These are phyloP conservation scores for Picea sitchensis DNA, from an alignment of 75 land plant species.

Conservation along the genomic window DNA sequence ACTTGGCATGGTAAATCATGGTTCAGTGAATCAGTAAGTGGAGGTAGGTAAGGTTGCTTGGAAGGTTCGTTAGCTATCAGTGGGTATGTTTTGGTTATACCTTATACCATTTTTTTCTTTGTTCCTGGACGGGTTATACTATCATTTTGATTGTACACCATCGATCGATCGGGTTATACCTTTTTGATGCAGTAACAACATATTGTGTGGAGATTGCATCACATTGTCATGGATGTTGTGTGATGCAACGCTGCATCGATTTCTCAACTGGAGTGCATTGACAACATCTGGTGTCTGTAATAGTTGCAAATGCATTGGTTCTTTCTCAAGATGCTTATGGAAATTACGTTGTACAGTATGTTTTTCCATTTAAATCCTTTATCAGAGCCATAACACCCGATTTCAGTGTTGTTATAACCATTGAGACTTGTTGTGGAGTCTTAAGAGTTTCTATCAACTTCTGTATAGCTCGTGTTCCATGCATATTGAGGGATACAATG, in stretches of 20 bases:
- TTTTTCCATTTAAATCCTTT: slow-evolving; percentile 70
- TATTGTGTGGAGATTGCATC: slow-evolving; percentile 67
- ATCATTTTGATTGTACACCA: no score
- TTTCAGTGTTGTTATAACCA: slow-evolving; percentile 45
- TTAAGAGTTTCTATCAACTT: slow-evolving; percentile 35
- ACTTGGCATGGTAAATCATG: no score
- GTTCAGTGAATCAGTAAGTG: no score
- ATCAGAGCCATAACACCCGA: slow-evolving; percentile 55
- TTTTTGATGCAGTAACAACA: slow-evolving; percentile 55
- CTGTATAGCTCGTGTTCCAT: slow-evolving; percentile 21
- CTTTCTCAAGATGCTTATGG: slow-evolving; percentile 79
- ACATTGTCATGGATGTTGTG: slow-evolving; percentile 68
- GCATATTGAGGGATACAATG: slow-evolving; percentile 51
- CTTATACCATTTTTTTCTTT: no score
- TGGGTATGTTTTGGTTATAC: no score
- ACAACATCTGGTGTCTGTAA: slow-evolving; percentile 35
- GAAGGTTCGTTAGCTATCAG: no score
- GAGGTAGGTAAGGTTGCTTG: no score
- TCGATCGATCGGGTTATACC: no score
- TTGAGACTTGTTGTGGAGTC: slow-evolving; percentile 48
- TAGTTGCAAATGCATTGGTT: slow-evolving; percentile 53
- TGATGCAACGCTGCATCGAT: slow-evolving; percentile 63
- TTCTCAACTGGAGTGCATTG: slow-evolving; percentile 38
- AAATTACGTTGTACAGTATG: slow-evolving; percentile 83
- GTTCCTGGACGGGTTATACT: no score